These are phyloP conservation scores for Akanthomyces lecanii DNA, from an alignment of 2,329 filamentous ascomycete genomes.

Conservation along the genomic window DNA sequence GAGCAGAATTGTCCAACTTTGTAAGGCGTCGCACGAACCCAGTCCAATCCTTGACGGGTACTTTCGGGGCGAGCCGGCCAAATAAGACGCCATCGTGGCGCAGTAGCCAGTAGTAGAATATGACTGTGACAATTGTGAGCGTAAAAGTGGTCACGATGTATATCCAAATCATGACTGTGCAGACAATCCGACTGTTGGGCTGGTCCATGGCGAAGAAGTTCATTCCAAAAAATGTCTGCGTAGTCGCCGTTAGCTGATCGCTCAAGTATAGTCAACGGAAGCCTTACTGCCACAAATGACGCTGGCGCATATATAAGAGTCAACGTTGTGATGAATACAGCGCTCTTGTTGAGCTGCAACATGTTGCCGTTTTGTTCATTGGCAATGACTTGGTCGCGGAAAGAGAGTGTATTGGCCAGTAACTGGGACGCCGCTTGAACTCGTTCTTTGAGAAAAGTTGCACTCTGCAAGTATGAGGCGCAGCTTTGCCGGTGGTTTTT, in stretches of 20 bases:
- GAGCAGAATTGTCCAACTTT: constrained; percentile 7
- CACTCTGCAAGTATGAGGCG: constrained; percentile 21
- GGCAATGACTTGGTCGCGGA: constrained; percentile 29
- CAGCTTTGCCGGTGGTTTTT: constrained; percentile 20
- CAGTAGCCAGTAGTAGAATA: constrained; percentile 28
- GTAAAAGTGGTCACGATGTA: constrained; percentile 29
- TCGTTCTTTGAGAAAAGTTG: constrained; percentile 24
- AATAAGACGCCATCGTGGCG: constrained; percentile 25
- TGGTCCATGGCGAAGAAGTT: constrained; percentile 36
- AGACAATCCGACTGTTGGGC: constrained; percentile 26
- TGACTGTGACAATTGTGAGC: constrained; percentile 31
- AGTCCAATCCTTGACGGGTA: constrained; percentile 17
- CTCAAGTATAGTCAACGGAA: background rate
- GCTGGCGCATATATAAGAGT: constrained; percentile 31
- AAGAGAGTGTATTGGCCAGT: constrained; percentile 26
- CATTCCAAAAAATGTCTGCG: constrained; percentile 37
- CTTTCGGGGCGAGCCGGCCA: constrained; percentile 22
- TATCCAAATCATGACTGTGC: constrained; percentile 36
- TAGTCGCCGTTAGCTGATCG: background rate
- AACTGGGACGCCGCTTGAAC: constrained; percentile 26
- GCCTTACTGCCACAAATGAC: constrained; percentile 34
- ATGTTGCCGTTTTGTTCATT: constrained; percentile 30
- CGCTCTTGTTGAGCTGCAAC: constrained; percentile 30
- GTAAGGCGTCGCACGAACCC: constrained; percentile 17
- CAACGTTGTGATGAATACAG: constrained; percentile 29